A percentile compares a stretch with the other conserved stretches of the same genome.
Conservation (phyloP, 805 yeast genomes). For the Suhomyces xylopsoci region DNA sequence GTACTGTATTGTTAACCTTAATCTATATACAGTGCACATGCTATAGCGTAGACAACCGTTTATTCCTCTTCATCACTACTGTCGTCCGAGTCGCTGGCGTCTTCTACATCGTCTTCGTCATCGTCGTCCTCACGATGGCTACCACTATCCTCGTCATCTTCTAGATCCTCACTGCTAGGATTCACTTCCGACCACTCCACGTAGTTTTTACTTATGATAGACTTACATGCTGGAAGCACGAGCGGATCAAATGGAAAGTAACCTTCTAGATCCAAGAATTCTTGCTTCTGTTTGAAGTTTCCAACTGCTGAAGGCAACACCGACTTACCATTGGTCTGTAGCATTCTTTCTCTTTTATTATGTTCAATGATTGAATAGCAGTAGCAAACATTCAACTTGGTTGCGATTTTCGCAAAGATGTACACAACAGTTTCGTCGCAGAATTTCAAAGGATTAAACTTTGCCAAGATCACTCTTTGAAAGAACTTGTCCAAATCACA, state of each 20-base stretch:
- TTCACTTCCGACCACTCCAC: slow-evolving; percentile 71
- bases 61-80: slow-evolving; percentile 21
- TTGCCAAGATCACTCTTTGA: slow-evolving; percentile 78
- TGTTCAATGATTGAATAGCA: slow-evolving; percentile 92
- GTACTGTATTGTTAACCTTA: not conserved
- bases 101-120: slow-evolving; percentile 16
- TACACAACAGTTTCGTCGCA: slow-evolving; percentile 91
- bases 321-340: slow-evolving; percentile 40
- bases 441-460: slow-evolving; percentile 89
- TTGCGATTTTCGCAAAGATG: slow-evolving; percentile 91
- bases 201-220: slow-evolving; percentile 47
- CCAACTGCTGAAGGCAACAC: slow-evolving; percentile 28
- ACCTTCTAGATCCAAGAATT: slow-evolving; percentile 86
- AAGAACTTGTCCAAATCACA: slow-evolving; percentile 80
- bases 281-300: slow-evolving; percentile 63
- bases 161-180: slow-evolving; percentile 59
- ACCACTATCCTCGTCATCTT: slow-evolving; percentile 40
- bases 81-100: slow-evolving; percentile 12
- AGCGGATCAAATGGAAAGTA: slow-evolving; percentile 96
- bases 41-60: not conserved
- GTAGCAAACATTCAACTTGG: slow-evolving; percentile 84
- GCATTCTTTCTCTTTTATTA: slow-evolving; percentile 69
- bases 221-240: slow-evolving; percentile 60
- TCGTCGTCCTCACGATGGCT: slow-evolving; percentile 28
- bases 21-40: not conserved